Percentiles rank a stretch among this genome's conserved stretches.
Conservation (phyloP, 768 basidiomycete genomes). For the Russula lepida region DNA sequence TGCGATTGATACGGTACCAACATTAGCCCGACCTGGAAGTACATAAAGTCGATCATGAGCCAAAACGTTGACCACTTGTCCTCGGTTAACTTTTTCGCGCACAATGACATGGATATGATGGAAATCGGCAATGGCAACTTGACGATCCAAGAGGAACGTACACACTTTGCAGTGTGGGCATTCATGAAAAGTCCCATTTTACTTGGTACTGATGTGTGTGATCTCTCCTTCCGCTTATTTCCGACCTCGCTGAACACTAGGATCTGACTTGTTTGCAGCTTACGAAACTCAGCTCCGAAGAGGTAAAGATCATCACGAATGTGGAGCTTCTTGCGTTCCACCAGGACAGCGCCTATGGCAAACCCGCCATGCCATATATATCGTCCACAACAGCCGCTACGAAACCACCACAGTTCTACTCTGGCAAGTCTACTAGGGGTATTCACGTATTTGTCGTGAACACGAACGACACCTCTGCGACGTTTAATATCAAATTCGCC, state of each 20-base stretch:
- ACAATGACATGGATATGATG: slow-evolving; percentile 58
- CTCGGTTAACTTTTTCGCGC: slow-evolving; percentile 38
- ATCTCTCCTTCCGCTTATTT: background rate
- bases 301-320: slow-evolving; percentile 44
- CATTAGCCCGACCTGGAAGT: slow-evolving; percentile 39
- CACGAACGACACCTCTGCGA: slow-evolving; percentile 32
- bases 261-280: slow-evolving; percentile 29
- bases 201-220: slow-evolving; percentile 32
- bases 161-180: slow-evolving; percentile 53
- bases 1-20: background rate
- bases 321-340: slow-evolving; percentile 46
- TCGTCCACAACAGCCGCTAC: slow-evolving; percentile 34
- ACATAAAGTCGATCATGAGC: slow-evolving; percentile 38
- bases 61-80: slow-evolving; percentile 37
- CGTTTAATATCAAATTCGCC: slow-evolving; percentile 39
- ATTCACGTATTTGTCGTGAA: slow-evolving; percentile 50
- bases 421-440: slow-evolving; percentile 41
- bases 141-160: slow-evolving; percentile 42
- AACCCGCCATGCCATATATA: slow-evolving; percentile 42
- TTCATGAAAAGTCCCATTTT: slow-evolving; percentile 51
- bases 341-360: slow-evolving; percentile 40
- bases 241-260: background rate
- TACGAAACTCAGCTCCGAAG: slow-evolving; percentile 31
- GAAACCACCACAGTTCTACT: slow-evolving; percentile 45
- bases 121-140: slow-evolving; percentile 42